Evolutionary conservation across 306 rosid species (phyloP), one percentile per base, ranked within the genome.

Genomic region (Quercus aquifolioides): DNA sequence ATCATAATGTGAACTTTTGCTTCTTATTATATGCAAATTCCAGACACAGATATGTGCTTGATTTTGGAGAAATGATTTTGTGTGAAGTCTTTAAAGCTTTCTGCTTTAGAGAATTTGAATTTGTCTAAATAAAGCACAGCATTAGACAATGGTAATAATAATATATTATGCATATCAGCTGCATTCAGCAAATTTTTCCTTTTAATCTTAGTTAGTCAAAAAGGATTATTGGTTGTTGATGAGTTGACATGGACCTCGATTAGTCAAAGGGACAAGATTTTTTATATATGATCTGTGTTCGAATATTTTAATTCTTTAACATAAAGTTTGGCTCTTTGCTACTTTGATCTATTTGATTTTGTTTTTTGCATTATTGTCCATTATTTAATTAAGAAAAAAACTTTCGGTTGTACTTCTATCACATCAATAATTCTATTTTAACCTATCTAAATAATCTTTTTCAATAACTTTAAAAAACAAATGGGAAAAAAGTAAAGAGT

Each of bases 231-330:
- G 70, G 65, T 30, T 65, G 78, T 55, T 55, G 75, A 78, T 69
- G 64, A 72, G 62, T 51, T 56, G 76, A 83, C 60, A 23, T 31
- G 67, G 82, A 21, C 70, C 67, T 20, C 18, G 17, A 54, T 70
- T 75, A 8, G 38, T 74, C 68, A 82, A 65, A 74, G 43, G 57
- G 75, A 57, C 43, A 73, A 25, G 26, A 14, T 7, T 10, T 38
- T 71, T 20, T 58, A 3, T 15, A 35, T 9, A 19, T 35, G 52
- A 26, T 31, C 19, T 18, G 71, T 33, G 71, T 65, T 65, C 25
- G 9, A 13, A 7, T 15, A 14, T 69, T n/a, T 69, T 49, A 57
- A 38, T 69, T 56, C 6, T 46, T 41, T 55, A 43, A 57, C 33
- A 38, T 35, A 78, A 55, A 62, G 13, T 55, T 55, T 64, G 65